Conservation (phyloP, 2,329 filamentous ascomycete genomes). For the Aspergillus unguis region DNA sequence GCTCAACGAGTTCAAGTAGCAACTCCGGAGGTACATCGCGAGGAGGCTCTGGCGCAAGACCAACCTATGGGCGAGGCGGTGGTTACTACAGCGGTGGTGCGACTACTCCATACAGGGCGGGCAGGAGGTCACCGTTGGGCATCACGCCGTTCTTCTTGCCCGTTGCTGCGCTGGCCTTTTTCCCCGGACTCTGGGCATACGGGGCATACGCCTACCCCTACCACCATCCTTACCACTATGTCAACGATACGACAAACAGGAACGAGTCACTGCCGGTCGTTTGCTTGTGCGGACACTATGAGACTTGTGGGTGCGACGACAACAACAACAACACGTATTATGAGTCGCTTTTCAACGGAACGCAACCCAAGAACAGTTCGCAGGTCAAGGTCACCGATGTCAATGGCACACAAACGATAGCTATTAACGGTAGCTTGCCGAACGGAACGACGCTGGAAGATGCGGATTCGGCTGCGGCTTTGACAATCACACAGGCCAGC, state of each 20-base stretch:
- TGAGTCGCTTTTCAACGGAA: constrained; percentile 42
- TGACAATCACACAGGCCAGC: constrained; percentile 29
- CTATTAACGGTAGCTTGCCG: constrained; percentile 48
- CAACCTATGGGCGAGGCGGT: constrained; percentile 48
- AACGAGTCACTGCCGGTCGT: constrained; percentile 53
- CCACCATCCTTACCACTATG: constrained; percentile 46
- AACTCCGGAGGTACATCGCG: constrained; percentile 31
- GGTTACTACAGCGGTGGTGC: constrained; percentile 56
- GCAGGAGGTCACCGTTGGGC: constrained; percentile 45
- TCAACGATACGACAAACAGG: constrained; percentile 42
- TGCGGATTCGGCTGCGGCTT: constrained; percentile 18
- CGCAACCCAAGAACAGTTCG: constrained; percentile 38
- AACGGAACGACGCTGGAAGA: constrained; percentile 44
- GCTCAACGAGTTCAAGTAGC: constrained; percentile 23
- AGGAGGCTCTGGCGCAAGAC: constrained; percentile 41
- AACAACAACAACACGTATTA: constrained; percentile 45
- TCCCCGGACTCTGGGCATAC: constrained; percentile 56
- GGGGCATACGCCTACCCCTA: constrained; percentile 56
- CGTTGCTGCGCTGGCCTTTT: constrained; percentile 44
- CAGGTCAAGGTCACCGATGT: constrained; percentile 37
- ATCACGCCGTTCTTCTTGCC: constrained; percentile 50
- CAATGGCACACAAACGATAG: constrained; percentile 45
- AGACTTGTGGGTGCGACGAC: constrained; percentile 57
- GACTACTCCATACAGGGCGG: constrained; percentile 49
- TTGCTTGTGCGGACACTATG: constrained; percentile 55